A percentile compares a stretch with the other conserved stretches of the same genome.
phyloP scores from a whole-genome alignment of 441 rosid genomes.

The Isatis lusitanica region DNA sequence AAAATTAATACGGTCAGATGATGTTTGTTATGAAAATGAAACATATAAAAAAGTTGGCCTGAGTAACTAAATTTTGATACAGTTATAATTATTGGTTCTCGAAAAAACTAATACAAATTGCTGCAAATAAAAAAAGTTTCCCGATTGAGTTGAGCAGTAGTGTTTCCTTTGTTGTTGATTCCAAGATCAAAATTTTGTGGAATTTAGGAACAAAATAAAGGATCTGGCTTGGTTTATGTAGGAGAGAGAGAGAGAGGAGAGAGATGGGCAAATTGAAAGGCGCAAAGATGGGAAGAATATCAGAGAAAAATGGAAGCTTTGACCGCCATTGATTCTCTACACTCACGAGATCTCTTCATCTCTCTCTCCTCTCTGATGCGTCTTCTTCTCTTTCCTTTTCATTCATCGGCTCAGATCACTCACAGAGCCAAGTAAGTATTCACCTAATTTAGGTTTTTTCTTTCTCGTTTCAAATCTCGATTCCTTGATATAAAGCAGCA shows the following conservation, averaged over 20 bases:
- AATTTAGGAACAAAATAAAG: not conserved
- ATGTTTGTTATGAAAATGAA: not conserved
- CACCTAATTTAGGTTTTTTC: conserved; percentile 33
- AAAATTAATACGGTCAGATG: too few relatives aligned
- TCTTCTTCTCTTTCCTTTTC: conserved; percentile 15
- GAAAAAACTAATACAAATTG: not conserved
- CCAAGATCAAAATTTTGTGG: too few relatives aligned
- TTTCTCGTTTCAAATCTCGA: conserved; percentile 22
- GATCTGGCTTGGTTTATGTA: not conserved
- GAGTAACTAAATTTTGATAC: not conserved
- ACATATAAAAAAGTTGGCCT: not conserved
- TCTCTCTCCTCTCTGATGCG: conserved; percentile 19
- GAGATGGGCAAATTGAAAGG: conserved; percentile 44
- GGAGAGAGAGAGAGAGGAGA: conserved; percentile 13
- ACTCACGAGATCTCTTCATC: conserved; percentile 37
- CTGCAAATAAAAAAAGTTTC: not conserved
- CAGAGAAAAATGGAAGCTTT: conserved; percentile 59
- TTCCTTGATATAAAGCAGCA: not conserved
- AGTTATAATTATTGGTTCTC: not conserved
- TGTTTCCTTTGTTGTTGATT: too few relatives aligned
- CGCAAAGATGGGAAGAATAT: conserved; percentile 48
- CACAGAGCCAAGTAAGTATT: conserved; percentile 48
- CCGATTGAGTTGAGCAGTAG: too few relatives aligned
- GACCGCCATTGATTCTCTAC: conserved; percentile 52
- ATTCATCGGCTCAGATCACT: conserved; percentile 55